Evolutionary conservation across 257 asterid species (phyloP), one percentile per base, ranked within the genome.

Genomic region (Lantana camara): DNA sequence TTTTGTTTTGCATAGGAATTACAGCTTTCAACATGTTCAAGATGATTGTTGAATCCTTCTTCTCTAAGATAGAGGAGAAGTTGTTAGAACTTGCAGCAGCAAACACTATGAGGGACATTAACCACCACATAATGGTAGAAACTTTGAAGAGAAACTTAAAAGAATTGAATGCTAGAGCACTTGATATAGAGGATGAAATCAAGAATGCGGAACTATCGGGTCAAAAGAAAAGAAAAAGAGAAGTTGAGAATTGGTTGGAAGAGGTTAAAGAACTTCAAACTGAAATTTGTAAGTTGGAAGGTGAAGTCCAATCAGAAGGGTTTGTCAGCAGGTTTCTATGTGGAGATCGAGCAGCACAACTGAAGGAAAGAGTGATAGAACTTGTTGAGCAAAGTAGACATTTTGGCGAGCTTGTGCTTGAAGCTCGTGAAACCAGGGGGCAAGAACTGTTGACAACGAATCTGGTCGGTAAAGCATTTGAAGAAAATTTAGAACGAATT

Each of bases 151-250:
- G 14, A 8, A 27, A n/a, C 12, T 32, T 68, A 10, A 21, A 10
- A 17, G n/a, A 45, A 5, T 48, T 68, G 67, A 15, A 32, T 35
- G 53, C 60, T 48, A 68, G 3, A 68, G 67, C 73, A 13, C n/a
- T 19, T 3, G 73, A 67, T 24, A 15, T 67, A 6, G 24, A 42
- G 52, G 23, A 60, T 1, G 34, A 60, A 23, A 40, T 60, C 29
- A 22, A 32, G 42, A 20, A 45, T 35, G 53, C 11, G 8, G 65
- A 68, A 29, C 46, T 12, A 24, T 30, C 53, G 6, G 55, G 61
- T 4, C 48, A 48, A 49, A 68, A 51, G 74, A 59, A 68, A 23
- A 59, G 74, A 68, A 68, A 59, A 17, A 8, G 68, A 27, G 55
- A 68, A 32, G 74, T 68, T 17, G 62, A 59, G 4, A 9, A 49